Percentiles rank a stretch among this genome's conserved stretches.
phyloP scores from a whole-genome alignment of 2,329 filamentous ascomycete species.

The Fusarium sp. region DNA sequence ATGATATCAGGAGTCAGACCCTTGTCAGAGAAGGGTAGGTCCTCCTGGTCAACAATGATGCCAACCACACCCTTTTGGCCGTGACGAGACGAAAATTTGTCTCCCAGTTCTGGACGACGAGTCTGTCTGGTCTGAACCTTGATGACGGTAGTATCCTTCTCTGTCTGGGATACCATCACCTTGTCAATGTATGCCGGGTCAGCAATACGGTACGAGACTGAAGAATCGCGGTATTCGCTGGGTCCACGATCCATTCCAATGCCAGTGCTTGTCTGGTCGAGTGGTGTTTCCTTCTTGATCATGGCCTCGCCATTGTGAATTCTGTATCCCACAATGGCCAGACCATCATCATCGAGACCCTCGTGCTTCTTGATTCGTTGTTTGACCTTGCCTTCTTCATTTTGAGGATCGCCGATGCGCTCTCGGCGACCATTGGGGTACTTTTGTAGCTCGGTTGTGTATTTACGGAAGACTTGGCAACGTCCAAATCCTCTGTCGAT shows the following conservation, averaged over 20 bases:
- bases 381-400: constrained; percentile 67
- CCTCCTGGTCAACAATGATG: constrained; percentile 94
- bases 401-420: constrained; percentile 66
- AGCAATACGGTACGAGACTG: constrained; percentile 80
- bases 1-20: constrained; percentile 98
- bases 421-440: constrained; percentile 82
- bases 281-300: constrained; percentile 86
- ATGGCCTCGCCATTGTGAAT: constrained; percentile 83
- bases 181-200: constrained; percentile 94
- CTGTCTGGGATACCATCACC: constrained; percentile 89
- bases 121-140: constrained; percentile 98
- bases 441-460: constrained; percentile 82
- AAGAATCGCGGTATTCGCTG: constrained; percentile 71
- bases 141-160: constrained; percentile 83
- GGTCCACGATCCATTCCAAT: constrained; percentile 71
- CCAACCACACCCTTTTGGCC: constrained; percentile 98
- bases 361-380: constrained; percentile 71
- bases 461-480: constrained; percentile 98
- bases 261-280: constrained; percentile 76
- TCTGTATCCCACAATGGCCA: constrained; percentile 84
- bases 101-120: constrained; percentile 89
- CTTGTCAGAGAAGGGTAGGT: constrained; percentile 92
- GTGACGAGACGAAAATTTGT: constrained; percentile 98
- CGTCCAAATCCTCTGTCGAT: constrained; percentile 94
- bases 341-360: constrained; percentile 81